phyloP scores from a whole-genome alignment of 2,329 filamentous ascomycete genomes.

The Fusarium napiforme region DNA sequence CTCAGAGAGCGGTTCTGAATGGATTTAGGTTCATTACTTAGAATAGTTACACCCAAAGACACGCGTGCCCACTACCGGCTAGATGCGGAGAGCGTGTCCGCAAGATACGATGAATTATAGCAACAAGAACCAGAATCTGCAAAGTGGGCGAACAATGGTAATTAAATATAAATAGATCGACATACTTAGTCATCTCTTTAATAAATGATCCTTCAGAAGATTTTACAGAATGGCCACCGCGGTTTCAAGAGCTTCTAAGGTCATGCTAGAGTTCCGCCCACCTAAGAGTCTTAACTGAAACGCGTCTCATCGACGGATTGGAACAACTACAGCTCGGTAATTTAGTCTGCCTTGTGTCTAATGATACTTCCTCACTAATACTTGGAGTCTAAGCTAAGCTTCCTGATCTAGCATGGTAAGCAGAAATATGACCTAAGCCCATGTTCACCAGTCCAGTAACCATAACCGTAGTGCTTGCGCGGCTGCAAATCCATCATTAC shows the following conservation, averaged over 20 bases:
- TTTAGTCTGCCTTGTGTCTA: background rate
- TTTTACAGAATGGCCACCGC: too few relatives aligned
- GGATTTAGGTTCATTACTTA: background rate
- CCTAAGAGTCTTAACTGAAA: too few relatives aligned
- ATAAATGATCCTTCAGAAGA: too few relatives aligned
- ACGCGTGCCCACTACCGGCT: accelerated
- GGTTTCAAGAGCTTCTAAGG: background rate
- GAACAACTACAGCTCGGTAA: background rate
- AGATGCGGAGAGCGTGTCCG: accelerated
- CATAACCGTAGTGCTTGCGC: slow-evolving; percentile 31
- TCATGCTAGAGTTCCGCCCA: background rate
- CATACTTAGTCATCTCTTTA: too few relatives aligned
- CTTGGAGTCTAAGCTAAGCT: background rate
- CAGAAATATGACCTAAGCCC: background rate
- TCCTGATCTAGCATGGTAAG: background rate
- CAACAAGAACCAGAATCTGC: accelerated
- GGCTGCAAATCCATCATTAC: slow-evolving; percentile 31
- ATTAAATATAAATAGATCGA: accelerated
- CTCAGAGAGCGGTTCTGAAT: background rate
- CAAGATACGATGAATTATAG: background rate
- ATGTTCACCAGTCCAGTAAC: background rate
- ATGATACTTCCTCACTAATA: background rate
- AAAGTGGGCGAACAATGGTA: accelerated
- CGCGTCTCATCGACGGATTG: background rate
- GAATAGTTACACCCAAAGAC: accelerated